Base-by-base conservation (phyloP, 2,329 filamentous ascomycete genomes). In the Diaporthe caulivora region DNA sequence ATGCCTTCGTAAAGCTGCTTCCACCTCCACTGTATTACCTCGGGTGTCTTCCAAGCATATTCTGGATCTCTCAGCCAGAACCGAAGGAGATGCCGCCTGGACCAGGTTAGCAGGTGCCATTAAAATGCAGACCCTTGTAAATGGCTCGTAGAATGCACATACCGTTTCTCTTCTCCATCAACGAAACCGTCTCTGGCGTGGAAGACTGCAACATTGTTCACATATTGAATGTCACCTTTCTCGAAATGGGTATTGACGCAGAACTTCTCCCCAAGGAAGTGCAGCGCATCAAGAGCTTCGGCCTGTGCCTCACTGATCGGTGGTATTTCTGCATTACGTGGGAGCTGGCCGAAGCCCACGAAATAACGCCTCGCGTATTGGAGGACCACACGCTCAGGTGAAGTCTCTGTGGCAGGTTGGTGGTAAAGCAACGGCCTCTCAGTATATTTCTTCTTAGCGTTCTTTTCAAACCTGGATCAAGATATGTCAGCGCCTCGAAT, bases 301-400 rank as follows among this genome's bases (percentile, higher is more conserved):
- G 86, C 85, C 75, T 89, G 88, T 0, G 86, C 85, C 74, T 88
- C 86, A 0, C 85, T 87, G 73, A 89, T 87, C 21, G 90, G 86
- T 17, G 91, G 90, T 65, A 93, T 89, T 26, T 86, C 78, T 1
- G 83, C 72, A 10, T 84, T 87, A 60, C 90, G 84, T 3, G 89
- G 89, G 1, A 90, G 82, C 0, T 85, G 85, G 75, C 86, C 85
- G 77, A 88, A 92, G 2, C 91, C 83, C 69, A 89, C 90, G 76
- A 92, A 92, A 34, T 82, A 83, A 1, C 90, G 85, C 3, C 91
- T 86, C 0, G 87, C 88, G 75, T 92, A 92, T 75, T 92, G 90
- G 40, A 92, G 85, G 9, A 90, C 80, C 1, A 92, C 80, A 1
- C 89, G 85, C 77, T 92, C 87, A 0, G 89, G 87, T 1, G 79